Base-by-base conservation (phyloP, 2,329 filamentous ascomycete species). In the Clarireedia monteithiana region DNA sequence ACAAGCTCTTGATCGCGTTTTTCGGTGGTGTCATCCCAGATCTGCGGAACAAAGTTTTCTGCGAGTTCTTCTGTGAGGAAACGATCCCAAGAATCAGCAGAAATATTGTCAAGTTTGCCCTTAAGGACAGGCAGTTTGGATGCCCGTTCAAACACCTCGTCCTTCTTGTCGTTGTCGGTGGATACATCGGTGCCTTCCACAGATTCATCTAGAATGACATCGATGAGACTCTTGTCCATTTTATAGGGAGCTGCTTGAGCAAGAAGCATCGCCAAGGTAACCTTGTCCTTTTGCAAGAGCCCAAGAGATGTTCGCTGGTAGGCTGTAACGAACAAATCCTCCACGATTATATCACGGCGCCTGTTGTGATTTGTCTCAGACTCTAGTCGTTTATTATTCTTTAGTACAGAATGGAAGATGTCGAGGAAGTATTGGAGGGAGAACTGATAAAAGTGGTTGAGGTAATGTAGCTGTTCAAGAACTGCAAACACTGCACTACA, bases 391-490 rank as follows among this genome's bases (percentile, higher is more conserved):
- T 86, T 85, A 71, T 95, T 95, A 57, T 83, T 81, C 64, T 87
- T 87, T 40, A 99, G 79, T 6, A 99, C 94, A 5, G 87, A 84
- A 69, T 95, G 89, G 81, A 99, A 99, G 64, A 99, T 99, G 70
- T 96, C 89, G 55, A 96, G 82, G 74, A 99, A 99, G 74, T 96
- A 99, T 72, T 96, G 91, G 58, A 99, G 80, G 39, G 94, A 99
- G 78, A 99, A 99, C 70, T 97, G 95, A 73, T 99, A 99, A 74
- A 97, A 97, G 77, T 97, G 94, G 71, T 99, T 96, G 70, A 99
- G 85, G 69, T 96, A 95, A 72, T 97, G 92, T 57, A 99, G 82
- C 71, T 99, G 92, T 74, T 99, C 95, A 59, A 99, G 78, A 14
- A 99, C 89, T 34, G 95, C 91, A 70, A 97, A 99, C 44, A 99